phyloP scores from a whole-genome alignment of 352 stramenopile genomes.

The Phytophthora macrochlamydospora region DNA sequence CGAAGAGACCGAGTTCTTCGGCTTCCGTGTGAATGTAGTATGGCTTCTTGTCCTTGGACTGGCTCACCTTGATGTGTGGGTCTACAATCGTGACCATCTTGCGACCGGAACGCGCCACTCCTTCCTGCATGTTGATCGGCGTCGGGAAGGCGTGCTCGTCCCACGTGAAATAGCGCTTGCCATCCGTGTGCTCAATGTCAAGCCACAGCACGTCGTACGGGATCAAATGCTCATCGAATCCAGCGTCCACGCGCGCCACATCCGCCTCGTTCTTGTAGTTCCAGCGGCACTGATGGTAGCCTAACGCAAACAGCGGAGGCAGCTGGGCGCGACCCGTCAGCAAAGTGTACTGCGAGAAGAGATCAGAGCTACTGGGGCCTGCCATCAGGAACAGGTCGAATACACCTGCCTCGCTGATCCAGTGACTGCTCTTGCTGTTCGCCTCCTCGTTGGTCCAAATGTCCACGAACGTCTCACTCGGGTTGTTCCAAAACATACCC shows the following conservation, averaged over 20 bases:
- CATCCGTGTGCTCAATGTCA: constrained; percentile 99
- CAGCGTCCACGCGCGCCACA: constrained; percentile 86
- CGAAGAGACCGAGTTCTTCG: constrained; percentile 91
- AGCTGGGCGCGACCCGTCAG: constrained; percentile 93
- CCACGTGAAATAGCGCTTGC: constrained; percentile 98
- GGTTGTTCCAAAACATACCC: constrained; percentile 99
- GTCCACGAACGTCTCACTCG: constrained; percentile 99
- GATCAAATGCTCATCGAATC: constrained; percentile 97
- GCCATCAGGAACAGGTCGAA: constrained; percentile 97
- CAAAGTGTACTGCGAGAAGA: constrained; percentile 93
- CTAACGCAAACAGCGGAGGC: constrained; percentile 96
- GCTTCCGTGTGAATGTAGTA: constrained; percentile 94
- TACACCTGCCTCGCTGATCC: constrained; percentile 95
- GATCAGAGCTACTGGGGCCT: constrained; percentile 77
- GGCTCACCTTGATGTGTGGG: constrained; percentile 97
- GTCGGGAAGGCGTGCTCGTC: constrained; percentile 96
- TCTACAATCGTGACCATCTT: constrained; percentile 99
- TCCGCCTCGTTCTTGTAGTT: constrained; percentile 99
- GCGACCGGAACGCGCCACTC: constrained; percentile 88
- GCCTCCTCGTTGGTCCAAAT: constrained; percentile 71
- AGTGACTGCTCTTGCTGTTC: constrained; percentile 84
- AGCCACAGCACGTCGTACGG: constrained; percentile 99
- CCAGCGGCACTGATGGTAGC: constrained; percentile 99
- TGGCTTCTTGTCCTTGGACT: constrained; percentile 66
- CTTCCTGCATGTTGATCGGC: constrained; percentile 95